Conservation (phyloP, 208 protist species). For the Trypanosoma caninum region DNA sequence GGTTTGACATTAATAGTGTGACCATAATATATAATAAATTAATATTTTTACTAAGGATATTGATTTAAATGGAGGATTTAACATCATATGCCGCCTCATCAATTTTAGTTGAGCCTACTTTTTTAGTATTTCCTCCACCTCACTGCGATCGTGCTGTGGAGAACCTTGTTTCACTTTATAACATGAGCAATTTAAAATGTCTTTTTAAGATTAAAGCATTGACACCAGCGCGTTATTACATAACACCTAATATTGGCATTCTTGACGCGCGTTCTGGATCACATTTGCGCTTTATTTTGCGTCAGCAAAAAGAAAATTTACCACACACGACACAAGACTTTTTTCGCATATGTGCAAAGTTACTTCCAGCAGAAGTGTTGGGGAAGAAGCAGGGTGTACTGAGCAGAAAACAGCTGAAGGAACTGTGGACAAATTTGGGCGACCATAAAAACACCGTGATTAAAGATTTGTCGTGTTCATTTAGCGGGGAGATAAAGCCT, state of each 20-base stretch:
- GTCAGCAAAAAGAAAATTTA: slow-evolving; percentile 41
- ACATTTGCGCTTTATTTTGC: slow-evolving; percentile 53
- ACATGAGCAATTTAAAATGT: slow-evolving; percentile 41
- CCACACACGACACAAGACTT: slow-evolving; percentile 31
- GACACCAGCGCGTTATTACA: slow-evolving; percentile 65
- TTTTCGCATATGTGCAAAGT: slow-evolving; percentile 46
- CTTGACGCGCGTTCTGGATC: slow-evolving; percentile 42
- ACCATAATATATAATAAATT: too few relatives aligned
- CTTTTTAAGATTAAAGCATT: slow-evolving; percentile 67
- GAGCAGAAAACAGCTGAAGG: slow-evolving; percentile 19
- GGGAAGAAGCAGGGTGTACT: slow-evolving; percentile 1
- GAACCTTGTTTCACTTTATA: slow-evolving; percentile 64
- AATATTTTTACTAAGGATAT: too few relatives aligned
- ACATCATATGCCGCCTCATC: too few relatives aligned
- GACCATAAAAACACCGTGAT: slow-evolving; percentile 5
- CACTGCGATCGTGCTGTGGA: slow-evolving; percentile 60
- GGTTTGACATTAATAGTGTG: too few relatives aligned
- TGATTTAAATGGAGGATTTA: too few relatives aligned
- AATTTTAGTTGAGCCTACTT: slow-evolving; percentile 54
- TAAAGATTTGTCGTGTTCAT: slow-evolving; percentile 30
- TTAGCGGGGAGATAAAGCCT: slow-evolving; percentile 24
- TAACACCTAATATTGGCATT: slow-evolving; percentile 52
- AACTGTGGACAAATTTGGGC: slow-evolving; percentile 31
- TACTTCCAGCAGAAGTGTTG: slow-evolving; percentile 12
- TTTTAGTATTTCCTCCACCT: slow-evolving; percentile 62